Base-by-base conservation (phyloP, 768 basidiomycete genomes). In the Leccinum sublutescens region DNA sequence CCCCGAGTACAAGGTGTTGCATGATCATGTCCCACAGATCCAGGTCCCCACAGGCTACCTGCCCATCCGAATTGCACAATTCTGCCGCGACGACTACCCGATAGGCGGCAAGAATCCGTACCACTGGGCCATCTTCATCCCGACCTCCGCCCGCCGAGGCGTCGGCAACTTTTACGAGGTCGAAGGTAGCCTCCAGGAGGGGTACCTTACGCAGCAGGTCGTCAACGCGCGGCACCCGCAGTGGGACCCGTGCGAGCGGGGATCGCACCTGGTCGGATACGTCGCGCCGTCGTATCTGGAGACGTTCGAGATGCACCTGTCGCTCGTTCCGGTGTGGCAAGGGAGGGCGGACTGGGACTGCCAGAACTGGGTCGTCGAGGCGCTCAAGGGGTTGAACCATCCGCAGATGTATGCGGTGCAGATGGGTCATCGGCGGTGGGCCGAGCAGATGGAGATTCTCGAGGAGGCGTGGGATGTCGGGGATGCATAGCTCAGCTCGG, bases 101-200 rank as follows among this genome's bases (percentile, higher is more conserved):
- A 31, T 21, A 1, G 66, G 63, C 5, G 53, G 47, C 0, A 55
- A 6, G 1, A 29, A 55, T 21, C 40, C 57, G 0, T 36, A 59
- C 14, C 66, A 68, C 17, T 67, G 66, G 63, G 63, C 66, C n/a
- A 68, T 68, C 54, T 68, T 62, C 64, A 49, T 67, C 55, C 64
- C 66, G 2, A 65, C 66, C 0, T 65, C 66, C 7, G 53, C 55
- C 7, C 15, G 23, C 12, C 66, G 66, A 8, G 66, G 64, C 0
- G 48, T 68, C 5, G 66, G 66, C 9, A 67, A 67, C 55, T 31
- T 67, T 34, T 67, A 67, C 54, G 66, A 63, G 31, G 49, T 68
- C 33, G 62, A 52, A 0, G 62, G 62, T 9, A 55, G 55, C 31
- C 59, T 64, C 0, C 55, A 55, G 33, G 25, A 36, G 0, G 61